Conservation (phyloP, 306 rosid species). For the Hippophae tibetana region DNA sequence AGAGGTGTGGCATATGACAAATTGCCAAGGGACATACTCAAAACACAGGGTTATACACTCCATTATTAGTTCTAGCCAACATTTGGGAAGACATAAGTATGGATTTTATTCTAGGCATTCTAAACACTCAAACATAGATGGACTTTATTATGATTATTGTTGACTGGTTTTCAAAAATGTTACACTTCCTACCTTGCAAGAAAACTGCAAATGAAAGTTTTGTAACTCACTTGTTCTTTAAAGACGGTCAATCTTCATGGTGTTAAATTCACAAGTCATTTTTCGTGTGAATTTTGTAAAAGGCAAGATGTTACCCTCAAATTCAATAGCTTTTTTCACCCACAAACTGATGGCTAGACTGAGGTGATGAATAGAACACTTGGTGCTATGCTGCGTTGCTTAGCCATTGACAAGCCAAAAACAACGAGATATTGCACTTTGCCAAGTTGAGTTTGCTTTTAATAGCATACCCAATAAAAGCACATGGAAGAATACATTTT, state of each 20-base stretch:
- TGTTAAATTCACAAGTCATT: neutral
- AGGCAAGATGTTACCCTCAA: no score
- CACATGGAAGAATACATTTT: no score
- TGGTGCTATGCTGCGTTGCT: no score
- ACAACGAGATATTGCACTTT: no score
- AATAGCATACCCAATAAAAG: no score
- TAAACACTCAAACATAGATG: neutral
- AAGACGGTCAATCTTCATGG: neutral
- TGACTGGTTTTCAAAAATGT: neutral
- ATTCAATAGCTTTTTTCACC: no score
- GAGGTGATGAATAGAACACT: no score
- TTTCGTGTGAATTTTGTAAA: no score
- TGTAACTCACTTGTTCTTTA: neutral
- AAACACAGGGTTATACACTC: neutral
- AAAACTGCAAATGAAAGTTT: neutral
- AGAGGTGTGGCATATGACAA: neutral
- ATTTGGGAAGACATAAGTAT: neutral
- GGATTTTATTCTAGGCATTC: neutral
- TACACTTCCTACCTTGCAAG: neutral
- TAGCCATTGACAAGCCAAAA: no score
- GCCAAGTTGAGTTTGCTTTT: no score
- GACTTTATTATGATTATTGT: neutral
- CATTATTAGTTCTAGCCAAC: rapidly evolving
- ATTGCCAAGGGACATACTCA: neutral
- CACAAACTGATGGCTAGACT: no score